A percentile compares a stretch with the other conserved stretches of the same genome.
Conservation (phyloP, 2,329 filamentous ascomycete genomes). For the Chalara sp. region DNA sequence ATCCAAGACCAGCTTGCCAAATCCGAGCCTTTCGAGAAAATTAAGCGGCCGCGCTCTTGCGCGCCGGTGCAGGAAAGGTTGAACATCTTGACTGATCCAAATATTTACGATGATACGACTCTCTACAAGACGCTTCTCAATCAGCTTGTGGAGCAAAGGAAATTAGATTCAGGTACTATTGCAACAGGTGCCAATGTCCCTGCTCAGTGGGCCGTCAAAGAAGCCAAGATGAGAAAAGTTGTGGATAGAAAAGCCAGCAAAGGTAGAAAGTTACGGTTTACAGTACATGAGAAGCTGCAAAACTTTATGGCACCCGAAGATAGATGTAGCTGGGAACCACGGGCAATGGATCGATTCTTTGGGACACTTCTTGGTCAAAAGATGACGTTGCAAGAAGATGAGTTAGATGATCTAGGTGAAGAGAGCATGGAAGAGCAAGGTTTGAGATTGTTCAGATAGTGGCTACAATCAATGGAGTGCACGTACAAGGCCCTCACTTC, state of each 20-base stretch:
- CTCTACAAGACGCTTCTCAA: constrained; percentile 93
- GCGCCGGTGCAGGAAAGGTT: constrained; percentile 61
- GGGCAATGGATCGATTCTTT: constrained; percentile 72
- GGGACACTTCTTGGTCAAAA: constrained; percentile 68
- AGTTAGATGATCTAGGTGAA: constrained; percentile 43
- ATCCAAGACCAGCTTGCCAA: constrained; percentile 63
- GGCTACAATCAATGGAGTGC: not conserved
- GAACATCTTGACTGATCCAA: constrained; percentile 48
- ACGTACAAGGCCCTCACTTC: too few species aligned
- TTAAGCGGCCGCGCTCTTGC: constrained; percentile 67
- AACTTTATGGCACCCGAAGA: constrained; percentile 97
- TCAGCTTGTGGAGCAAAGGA: constrained; percentile 85
- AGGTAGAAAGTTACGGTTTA: constrained; percentile 88
- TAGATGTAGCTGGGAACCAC: constrained; percentile 69
- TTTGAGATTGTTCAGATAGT: constrained; percentile 26
- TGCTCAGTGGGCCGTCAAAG: constrained; percentile 58
- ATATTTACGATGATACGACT: constrained; percentile 86
- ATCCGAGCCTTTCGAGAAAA: constrained; percentile 61
- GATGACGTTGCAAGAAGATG: constrained; percentile 58
- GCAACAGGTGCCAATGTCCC: constrained; percentile 29
- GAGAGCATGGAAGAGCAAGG: constrained; percentile 35
- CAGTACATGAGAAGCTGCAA: constrained; percentile 92
- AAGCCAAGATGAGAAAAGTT: constrained; percentile 72
- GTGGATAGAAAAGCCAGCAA: constrained; percentile 95
- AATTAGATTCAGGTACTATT: constrained; percentile 52